Percentiles rank a stretch among this genome's conserved stretches.
phyloP scores from a whole-genome alignment of 2,329 filamentous ascomycete species.

The Orbilia quercus region DNA sequence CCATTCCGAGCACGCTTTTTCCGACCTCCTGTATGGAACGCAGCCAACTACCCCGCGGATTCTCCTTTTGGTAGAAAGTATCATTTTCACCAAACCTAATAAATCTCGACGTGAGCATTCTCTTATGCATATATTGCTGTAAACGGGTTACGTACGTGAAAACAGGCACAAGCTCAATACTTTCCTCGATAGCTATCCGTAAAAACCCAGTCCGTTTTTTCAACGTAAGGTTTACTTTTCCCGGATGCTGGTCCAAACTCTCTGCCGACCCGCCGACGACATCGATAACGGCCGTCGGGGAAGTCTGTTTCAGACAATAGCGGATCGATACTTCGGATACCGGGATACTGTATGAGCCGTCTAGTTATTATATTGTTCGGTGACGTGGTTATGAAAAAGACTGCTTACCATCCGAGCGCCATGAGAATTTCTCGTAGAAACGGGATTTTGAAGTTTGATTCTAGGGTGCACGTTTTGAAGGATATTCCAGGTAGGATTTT shows the following conservation, averaged over 20 bases:
- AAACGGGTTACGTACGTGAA: slow-evolving; percentile 2
- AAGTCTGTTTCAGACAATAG: background rate
- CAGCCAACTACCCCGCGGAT: slow-evolving; percentile 4
- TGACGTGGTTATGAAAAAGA: background rate
- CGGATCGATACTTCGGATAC: slow-evolving; percentile 2
- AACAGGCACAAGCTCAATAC: slow-evolving; percentile 5
- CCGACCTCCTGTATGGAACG: slow-evolving; percentile 5
- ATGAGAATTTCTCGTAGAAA: slow-evolving; percentile 4
- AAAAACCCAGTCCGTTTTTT: slow-evolving; percentile 4
- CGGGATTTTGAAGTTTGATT: slow-evolving; percentile 7
- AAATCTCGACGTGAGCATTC: background rate
- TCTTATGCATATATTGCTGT: no score
- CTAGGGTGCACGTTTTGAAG: slow-evolving; percentile 8
- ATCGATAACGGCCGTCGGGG: background rate
- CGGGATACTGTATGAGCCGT: background rate
- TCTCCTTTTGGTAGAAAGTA: slow-evolving; percentile 8
- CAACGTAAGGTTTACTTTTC: background rate
- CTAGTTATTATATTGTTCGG: no score
- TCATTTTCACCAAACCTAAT: slow-evolving; percentile 13
- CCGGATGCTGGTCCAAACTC: slow-evolving; percentile 5
- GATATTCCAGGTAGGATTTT: background rate
- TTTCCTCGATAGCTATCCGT: slow-evolving; percentile 6
- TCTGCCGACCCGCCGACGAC: slow-evolving; percentile 10
- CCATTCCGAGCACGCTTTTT: slow-evolving; percentile 5
- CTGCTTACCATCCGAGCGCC: slow-evolving; percentile 1